Conservation (phyloP, 2,329 filamentous ascomycete species). For the Alternaria infectoria region DNA sequence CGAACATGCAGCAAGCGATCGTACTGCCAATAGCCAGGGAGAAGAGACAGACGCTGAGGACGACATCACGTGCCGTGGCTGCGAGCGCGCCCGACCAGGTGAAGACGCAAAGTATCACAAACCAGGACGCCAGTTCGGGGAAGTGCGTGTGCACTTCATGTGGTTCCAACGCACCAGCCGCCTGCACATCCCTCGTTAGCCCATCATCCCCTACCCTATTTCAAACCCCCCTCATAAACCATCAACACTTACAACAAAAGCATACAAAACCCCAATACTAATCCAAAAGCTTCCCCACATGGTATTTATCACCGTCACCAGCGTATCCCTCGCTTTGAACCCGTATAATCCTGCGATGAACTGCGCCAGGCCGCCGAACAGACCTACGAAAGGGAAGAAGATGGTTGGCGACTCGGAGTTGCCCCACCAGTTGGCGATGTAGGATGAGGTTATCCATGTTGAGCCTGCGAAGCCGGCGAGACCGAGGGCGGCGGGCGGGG, state of each 20-base stretch:
- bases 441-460: constrained; percentile 1
- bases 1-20: background rate
- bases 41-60: background rate
- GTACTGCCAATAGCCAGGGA: background rate
- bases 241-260: background rate
- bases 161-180: background rate
- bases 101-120: background rate
- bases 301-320: background rate
- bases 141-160: background rate
- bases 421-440: background rate
- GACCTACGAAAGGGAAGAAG: background rate
- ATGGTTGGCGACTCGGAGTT: background rate
- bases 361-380: background rate
- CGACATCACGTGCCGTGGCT: background rate
- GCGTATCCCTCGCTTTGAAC: background rate
- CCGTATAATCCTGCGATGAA: background rate
- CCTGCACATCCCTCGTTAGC: background rate
- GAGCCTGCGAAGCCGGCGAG: background rate
- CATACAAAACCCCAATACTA: background rate
- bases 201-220: background rate
- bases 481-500: background rate
- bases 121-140: background rate
- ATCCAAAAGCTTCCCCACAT: constrained; percentile 1
- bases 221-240: background rate
- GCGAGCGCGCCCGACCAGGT: background rate